These are phyloP conservation scores for Venturia aucupariae DNA, from an alignment of 2,329 filamentous ascomycete genomes.

Conservation along the genomic window DNA sequence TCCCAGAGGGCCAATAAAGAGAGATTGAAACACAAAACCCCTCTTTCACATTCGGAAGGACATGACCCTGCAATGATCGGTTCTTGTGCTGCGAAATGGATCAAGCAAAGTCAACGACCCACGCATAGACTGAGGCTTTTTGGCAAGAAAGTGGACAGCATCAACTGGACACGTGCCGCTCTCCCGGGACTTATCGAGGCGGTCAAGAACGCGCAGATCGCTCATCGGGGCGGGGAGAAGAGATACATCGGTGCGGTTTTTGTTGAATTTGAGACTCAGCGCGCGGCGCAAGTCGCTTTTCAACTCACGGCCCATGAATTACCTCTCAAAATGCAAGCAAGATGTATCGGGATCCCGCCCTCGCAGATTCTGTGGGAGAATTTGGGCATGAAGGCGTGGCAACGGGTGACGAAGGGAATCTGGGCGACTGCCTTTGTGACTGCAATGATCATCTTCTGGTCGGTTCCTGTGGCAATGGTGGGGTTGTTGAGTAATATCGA, in stretches of 20 bases:
- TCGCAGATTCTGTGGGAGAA: conserved; percentile 41
- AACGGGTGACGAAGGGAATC: conserved; percentile 24
- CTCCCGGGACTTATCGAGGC: conserved; percentile 64
- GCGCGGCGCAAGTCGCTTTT: conserved; percentile 74
- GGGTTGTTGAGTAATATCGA: conserved; percentile 37
- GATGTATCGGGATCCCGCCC: conserved; percentile 35
- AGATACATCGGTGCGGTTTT: conserved; percentile 70
- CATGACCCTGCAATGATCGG: conserved; percentile 42
- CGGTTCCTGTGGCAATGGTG: conserved; percentile 36
- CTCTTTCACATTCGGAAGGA: conserved; percentile 19
- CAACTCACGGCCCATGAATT: conserved; percentile 46
- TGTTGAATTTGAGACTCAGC: conserved; percentile 75
- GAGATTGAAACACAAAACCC: conserved; percentile 50
- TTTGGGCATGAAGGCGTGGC: conserved; percentile 28
- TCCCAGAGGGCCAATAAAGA: conserved; percentile 69
- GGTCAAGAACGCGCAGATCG: conserved; percentile 57
- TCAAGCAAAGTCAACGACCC: conserved; percentile 46
- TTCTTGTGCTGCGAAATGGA: conserved; percentile 51
- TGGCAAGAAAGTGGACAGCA: conserved; percentile 82
- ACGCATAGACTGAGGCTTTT: conserved; percentile 65
- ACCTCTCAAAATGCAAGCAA: conserved; percentile 29
- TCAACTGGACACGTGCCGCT: conserved; percentile 72
- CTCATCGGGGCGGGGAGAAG: conserved; percentile 56
- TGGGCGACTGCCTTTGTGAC: conserved; percentile 31
- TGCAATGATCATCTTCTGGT: conserved; percentile 37